Percentiles rank a stretch among this genome's conserved stretches.
phyloP scores from a whole-genome alignment of 441 rosid species.

The Eruca vesicaria region DNA sequence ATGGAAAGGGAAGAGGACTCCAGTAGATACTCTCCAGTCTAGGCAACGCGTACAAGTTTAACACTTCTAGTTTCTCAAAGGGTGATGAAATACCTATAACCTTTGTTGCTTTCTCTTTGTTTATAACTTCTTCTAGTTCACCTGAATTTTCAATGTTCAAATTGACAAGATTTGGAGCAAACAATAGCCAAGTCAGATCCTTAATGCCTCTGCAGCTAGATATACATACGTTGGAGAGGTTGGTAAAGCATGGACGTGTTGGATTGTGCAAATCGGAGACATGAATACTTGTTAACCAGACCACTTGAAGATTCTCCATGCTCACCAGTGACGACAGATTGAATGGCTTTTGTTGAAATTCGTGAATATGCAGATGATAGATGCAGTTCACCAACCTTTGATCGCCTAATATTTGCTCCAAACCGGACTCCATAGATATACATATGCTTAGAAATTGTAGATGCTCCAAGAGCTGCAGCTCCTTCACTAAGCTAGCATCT shows the following conservation, averaged over 20 bases:
- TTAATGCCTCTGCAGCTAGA: fast-evolving
- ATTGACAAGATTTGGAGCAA: conserved; percentile 22
- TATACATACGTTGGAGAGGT: fast-evolving
- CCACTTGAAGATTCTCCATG: neutral
- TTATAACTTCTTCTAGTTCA: neutral
- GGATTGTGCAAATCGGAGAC: neutral
- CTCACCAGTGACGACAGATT: neutral
- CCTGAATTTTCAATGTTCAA: neutral
- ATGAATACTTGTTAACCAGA: fast-evolving
- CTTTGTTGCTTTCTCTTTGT: neutral
- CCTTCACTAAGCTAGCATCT: too few relatives aligned
- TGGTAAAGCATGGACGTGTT: neutral
- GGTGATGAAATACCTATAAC: too few relatives aligned
- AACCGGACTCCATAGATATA: too few relatives aligned
- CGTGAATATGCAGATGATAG: neutral
- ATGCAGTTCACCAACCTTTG: neutral
- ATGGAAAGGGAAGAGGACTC: neutral
- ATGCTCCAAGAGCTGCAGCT: too few relatives aligned
- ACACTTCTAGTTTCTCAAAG: neutral
- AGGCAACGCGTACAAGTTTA: neutral
- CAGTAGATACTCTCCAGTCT: neutral
- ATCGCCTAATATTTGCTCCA: neutral
- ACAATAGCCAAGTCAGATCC: conserved; percentile 33
- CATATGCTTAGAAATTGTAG: too few relatives aligned
- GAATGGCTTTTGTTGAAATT: neutral